Conservation (phyloP, 305 asterid species). For the Rubia peregrina region DNA sequence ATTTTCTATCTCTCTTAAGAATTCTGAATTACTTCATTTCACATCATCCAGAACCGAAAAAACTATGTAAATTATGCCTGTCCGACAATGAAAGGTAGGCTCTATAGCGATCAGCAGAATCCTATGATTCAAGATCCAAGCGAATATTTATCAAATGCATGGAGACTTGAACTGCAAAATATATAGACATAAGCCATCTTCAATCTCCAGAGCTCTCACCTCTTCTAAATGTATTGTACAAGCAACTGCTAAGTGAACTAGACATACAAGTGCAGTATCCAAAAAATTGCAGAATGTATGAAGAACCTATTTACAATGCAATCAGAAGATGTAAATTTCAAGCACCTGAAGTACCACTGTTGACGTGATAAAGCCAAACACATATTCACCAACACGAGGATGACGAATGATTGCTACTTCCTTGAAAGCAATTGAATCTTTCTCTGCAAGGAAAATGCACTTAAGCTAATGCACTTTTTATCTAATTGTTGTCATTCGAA, state of each 20-base stretch:
- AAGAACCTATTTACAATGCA: conserved; percentile 7
- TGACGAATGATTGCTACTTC: conserved; percentile 90
- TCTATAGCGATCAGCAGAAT: not conserved
- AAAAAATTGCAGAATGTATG: not conserved
- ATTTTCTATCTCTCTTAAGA: not conserved
- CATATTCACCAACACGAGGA: conserved; percentile 97
- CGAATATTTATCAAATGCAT: not conserved
- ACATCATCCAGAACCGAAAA: not conserved
- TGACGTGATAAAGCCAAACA: conserved; percentile 79
- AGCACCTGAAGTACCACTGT: conserved; percentile 80
- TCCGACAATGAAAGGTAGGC: not conserved
- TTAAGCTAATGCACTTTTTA: not conserved
- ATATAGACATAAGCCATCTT: not conserved
- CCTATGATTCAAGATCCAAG: not conserved
- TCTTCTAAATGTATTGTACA: not conserved
- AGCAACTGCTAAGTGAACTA: not conserved
- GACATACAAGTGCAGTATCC: not conserved
- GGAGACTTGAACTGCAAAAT: not conserved
- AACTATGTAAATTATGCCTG: not conserved
- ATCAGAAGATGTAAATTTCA: conserved; percentile 10
- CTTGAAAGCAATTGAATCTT: conserved; percentile 86
- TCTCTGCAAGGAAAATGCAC: conserved; percentile 40
- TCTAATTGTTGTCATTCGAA: no score
- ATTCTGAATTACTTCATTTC: conserved; percentile 1
- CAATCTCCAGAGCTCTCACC: not conserved